Base-by-base conservation (phyloP, 768 basidiomycete species). In the Mrakia blollopis region DNA sequence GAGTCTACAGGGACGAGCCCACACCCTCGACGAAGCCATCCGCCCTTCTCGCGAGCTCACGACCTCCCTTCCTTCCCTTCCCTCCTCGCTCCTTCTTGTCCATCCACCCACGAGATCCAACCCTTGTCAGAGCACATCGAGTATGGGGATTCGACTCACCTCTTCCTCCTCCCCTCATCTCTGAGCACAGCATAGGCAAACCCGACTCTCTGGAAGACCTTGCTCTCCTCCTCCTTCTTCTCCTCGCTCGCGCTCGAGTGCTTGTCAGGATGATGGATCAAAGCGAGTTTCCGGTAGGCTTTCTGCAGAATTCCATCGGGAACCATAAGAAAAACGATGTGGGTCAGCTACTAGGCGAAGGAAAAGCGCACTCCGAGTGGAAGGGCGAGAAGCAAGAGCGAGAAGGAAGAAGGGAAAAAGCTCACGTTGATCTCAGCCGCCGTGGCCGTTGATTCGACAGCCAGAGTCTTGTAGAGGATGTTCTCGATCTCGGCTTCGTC, bases 101-200 rank as follows among this genome's bases (percentile, higher is more conserved):
- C 47, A 50, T 50, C 18, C 47, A 50, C 2, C 47, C 47, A 50
- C 14, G 11, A 7, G 2, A 47, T 2, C 44, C 44, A 10, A 2
- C 44, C 9, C 9, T 16, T 47, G 39, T 11, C 44, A 9, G 14
- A 47, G 14, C 47, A 21, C 14, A 7, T 18, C 47, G 47, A 21
- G 18, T 21, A 50, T 18, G 18, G 63, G 23, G 5, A 8, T 16
- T 11, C 11, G 2, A 60, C 78, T 68, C 54, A 82, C 82, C 89
- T 86, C 81, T 88, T 86, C 81, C 90, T 88, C 79, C 90, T 84
- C 81, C 88, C 89, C 77, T 89, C 89, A 80, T 98, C 94, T 73
- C 90, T 87, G 39, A 98, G 86, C 0, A 98, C 89, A 1, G 92
- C 87, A 83, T 97, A 99, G 14, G 96, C 93, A 81, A 95, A 98